Base-by-base conservation (phyloP, 2,329 filamentous ascomycete genomes). In the Epicoccum nigrum region DNA sequence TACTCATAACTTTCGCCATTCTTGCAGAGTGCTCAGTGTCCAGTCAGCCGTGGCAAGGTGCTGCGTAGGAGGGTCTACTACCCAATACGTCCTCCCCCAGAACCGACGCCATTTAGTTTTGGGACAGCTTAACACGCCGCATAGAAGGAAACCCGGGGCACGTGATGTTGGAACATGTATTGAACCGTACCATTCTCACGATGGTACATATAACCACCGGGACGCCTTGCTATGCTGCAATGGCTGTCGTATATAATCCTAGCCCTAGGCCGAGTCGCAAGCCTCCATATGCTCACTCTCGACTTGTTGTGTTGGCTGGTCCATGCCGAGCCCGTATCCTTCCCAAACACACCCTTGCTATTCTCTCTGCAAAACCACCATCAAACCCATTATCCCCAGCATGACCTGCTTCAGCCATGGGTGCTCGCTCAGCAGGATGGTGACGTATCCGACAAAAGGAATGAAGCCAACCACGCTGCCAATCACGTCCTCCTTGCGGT, bases 381-480 rank as follows among this genome's bases (percentile, higher is more conserved):
- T 86, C 65, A 97, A 73, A 1, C 93, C 94, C 94, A 99, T 99
- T 42, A 97, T 83, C 1, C 90, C 93, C 67, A 99, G 75, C 86
- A 97, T 90, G 20, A 87, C 93, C 34, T 90, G 95, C 83, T 99
- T 99, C 64, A 97, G 74, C 93, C 93, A 97, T 5, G 94, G 94
- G 71, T 99, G 87, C 74, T 99, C 94, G 57, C 90, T 94, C 56
- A 99, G 80, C 74, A 97, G 80, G 64, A 99, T 99, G 1, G 94
- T 99, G 37, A 97, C 92, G 70, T 97, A 97, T 60, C 94, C 94
- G 12, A 97, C 92, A 67, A 94, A 95, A 0, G 94, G 94, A 50
- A 97, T 86, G 72, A 95, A 99, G 30, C 84, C 94, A 9, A 94
- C 80, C 6, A 97, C 94, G 62, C 89, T 96, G 37, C 94, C 94